These are phyloP conservation scores for Rhizopus microsporus DNA, from an alignment of 371 early-diverging fungal genomes.

Conservation along the genomic window DNA sequence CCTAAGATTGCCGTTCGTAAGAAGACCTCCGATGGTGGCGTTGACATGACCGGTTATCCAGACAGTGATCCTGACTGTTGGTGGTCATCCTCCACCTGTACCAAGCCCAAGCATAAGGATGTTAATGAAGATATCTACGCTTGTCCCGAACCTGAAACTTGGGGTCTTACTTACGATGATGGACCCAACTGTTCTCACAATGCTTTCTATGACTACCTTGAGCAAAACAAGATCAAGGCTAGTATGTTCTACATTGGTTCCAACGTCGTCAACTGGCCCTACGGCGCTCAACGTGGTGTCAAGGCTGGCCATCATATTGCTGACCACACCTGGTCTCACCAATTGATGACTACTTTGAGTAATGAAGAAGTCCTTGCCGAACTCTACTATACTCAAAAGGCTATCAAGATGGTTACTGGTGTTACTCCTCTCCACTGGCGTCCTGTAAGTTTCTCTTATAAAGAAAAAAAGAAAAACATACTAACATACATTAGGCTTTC, in stretches of 20 bases:
- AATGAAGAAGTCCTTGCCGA: conserved; percentile 75
- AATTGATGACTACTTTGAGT: conserved; percentile 63
- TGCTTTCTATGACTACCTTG: conserved; percentile 45
- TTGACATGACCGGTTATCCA: conserved; percentile 35
- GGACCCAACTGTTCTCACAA: conserved; percentile 64
- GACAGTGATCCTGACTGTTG: conserved; percentile 54
- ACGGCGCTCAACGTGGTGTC: conserved; percentile 54
- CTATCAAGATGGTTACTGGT: conserved; percentile 59
- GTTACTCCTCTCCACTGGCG: conserved; percentile 53
- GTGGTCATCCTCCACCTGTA: conserved; percentile 52
- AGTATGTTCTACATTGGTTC: conserved; percentile 75
- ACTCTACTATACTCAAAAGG: conserved; percentile 68
- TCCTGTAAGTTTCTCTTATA: conserved; percentile 41
- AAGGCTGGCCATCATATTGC: conserved; percentile 71
- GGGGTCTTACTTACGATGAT: conserved; percentile 70
- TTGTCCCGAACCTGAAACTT: conserved; percentile 56
- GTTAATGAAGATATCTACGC: conserved; percentile 49
- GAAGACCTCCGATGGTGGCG: conserved; percentile 25
- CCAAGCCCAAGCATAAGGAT: conserved; percentile 36
- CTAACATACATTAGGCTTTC: conserved; percentile 28
- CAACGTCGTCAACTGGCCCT: conserved; percentile 60
- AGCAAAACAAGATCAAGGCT: conserved; percentile 55
- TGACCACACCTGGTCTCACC: conserved; percentile 74
- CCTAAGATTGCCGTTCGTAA: conserved; percentile 43
- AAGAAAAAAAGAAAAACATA: background rate